Conservation (phyloP, 179 eudicot species). For the Heliamphora pulchella region DNA sequence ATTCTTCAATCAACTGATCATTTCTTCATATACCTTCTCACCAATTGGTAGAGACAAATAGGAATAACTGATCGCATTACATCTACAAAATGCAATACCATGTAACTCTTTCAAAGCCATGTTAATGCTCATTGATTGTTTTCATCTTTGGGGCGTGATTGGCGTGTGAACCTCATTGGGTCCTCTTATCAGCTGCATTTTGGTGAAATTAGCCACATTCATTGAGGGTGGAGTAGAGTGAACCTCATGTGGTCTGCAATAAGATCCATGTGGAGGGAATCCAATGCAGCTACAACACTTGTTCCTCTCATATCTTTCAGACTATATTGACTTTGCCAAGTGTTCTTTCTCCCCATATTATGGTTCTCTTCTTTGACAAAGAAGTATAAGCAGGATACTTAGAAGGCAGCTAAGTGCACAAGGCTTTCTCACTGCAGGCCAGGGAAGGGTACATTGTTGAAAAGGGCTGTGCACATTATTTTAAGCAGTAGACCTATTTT, state of each 20-base stretch:
- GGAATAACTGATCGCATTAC: not conserved
- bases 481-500: too few relatives aligned
- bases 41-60: not conserved
- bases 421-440: too few relatives aligned
- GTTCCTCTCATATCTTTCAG: not conserved
- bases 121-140: not conserved
- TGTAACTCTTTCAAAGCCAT: not conserved
- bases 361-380: slow-evolving; percentile 4
- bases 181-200: not conserved
- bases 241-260: not conserved
- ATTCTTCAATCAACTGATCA: not conserved
- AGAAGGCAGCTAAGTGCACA: too few relatives aligned
- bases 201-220: not conserved
- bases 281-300: not conserved
- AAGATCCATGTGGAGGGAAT: not conserved
- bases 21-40: not conserved
- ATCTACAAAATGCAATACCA: slow-evolving; percentile 2
- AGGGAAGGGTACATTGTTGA: too few relatives aligned
- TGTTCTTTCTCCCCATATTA: not conserved
- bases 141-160: not conserved
- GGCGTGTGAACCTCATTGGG: not conserved
- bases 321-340: not conserved
- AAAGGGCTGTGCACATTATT: too few relatives aligned
- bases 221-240: not conserved
- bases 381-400: not conserved